Percentiles rank a stretch among this genome's conserved stretches.
Evolutionary conservation across 495 filamentous ascomycete species (phyloP).

Genomic region (Aspergillus sclerotiicarbonarius): DNA sequence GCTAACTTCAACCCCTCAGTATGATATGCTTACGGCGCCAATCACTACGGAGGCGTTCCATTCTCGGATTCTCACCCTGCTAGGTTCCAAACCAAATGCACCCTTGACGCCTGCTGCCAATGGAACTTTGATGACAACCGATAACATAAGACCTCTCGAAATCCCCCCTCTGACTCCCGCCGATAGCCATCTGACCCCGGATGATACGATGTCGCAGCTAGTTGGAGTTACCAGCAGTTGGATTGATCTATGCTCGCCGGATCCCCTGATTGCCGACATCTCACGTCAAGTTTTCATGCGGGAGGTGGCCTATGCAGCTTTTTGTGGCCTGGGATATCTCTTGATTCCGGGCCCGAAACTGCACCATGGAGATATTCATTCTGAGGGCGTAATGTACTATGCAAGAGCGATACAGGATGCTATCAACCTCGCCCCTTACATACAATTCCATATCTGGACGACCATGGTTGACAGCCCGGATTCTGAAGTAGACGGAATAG

Average conservation of each 20-base stretch:
- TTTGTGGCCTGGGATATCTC: constrained; percentile 83
- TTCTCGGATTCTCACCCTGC: constrained; percentile 63
- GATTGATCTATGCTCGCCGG: constrained; percentile 84
- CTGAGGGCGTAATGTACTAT: constrained; percentile 63
- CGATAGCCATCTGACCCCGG: constrained; percentile 74
- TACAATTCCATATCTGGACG: constrained; percentile 77
- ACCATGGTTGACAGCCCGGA: constrained; percentile 68
- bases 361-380: constrained; percentile 43
- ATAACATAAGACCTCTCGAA: constrained; percentile 48
- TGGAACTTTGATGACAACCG: constrained; percentile 36
- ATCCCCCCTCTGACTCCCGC: constrained; percentile 67
- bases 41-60: constrained; percentile 86
- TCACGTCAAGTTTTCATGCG: constrained; percentile 86
- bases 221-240: constrained; percentile 76
- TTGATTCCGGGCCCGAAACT: constrained; percentile 72
- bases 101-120: constrained; percentile 29
- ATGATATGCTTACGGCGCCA: constrained; percentile 86
- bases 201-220: constrained; percentile 66
- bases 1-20: constrained; percentile 49
- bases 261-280: constrained; percentile 76
- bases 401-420: constrained; percentile 82
- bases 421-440: constrained; percentile 65
- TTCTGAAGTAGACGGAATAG: constrained; percentile 52
- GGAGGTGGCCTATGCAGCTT: constrained; percentile 91
- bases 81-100: constrained; percentile 23